Evolutionary conservation across 192 early-diverging fungal genomes (phyloP), one percentile per base, ranked within the genome.

Genomic region (Podila horticola): DNA sequence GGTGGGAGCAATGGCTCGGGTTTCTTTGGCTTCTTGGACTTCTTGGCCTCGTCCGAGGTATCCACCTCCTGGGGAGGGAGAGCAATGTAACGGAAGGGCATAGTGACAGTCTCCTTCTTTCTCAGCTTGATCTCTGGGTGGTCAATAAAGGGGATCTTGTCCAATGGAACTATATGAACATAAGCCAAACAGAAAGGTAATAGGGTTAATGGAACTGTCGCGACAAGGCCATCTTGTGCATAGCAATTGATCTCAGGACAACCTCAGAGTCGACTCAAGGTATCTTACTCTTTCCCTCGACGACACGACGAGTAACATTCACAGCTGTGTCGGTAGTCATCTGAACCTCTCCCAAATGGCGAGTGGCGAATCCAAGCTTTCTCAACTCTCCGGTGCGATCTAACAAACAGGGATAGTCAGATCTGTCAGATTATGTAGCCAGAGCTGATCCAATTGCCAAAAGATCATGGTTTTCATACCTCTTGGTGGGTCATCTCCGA

Each of bases 241-340:
- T 45, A 45, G 41, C 11, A 3, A 38, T 45, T 1, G 41, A 45
- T 45, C 34, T 17, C 19, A 11, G 52, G n/a, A 55, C 0, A 55
- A 33, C 49, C 1, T 13, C n/a, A n/a, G 15, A 45, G 15, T 45
- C 1, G 15, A 24, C n/a, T 5, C 13, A 38, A 31, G 30, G 52
- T 26, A 38, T 74, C 69, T 62, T 87, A 89, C 87, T 74, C 66
- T 86, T 85, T 38, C 91, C 84, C 66, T 93, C 90, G 17, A 95
- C 72, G 4, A 95, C 85, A 29, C 84, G 79, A 59, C 91, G 85
- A 19, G 94, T 86, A 20, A 94, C 93, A 58, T 92, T 82, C 58
- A 94, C 86, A 4, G 93, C 93, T 11, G 94, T 95, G 58, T 95
- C 94, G 3, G 94, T 95, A 33, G 94, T 94, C 94, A 95, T 95